Conservation (phyloP, 441 rosid genomes). For the Pelargonium citronellum region DNA sequence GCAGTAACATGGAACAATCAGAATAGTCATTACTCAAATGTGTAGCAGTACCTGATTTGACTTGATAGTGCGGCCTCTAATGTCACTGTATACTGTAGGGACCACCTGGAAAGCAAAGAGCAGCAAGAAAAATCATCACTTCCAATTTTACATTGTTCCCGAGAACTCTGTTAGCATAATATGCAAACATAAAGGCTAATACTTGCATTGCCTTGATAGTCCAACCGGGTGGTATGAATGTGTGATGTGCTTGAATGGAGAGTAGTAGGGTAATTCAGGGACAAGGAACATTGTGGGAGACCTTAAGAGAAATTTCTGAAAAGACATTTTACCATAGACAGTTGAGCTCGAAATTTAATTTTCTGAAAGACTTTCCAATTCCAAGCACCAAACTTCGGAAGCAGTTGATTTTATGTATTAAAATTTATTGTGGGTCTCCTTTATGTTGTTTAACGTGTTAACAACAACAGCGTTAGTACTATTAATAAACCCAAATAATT, state of each 20-base stretch:
- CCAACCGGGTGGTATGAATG: too few relatives aligned
- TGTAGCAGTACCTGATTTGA: not conserved
- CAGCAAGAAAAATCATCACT: not conserved
- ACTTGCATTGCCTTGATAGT: too few relatives aligned
- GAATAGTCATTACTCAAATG: not conserved
- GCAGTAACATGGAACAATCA: not conserved
- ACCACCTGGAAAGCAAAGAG: conserved; percentile 7
- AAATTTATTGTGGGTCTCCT: not conserved
- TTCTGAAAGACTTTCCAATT: not conserved
- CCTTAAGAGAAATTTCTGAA: not conserved
- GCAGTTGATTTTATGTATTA: not conserved
- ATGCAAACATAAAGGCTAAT: too few relatives aligned
- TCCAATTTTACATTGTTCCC: too few relatives aligned
- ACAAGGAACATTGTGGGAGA: not conserved
- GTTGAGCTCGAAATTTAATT: not conserved
- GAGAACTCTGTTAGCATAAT: too few relatives aligned
- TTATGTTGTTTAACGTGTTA: not conserved
- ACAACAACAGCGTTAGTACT: not conserved
- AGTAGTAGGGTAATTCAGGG: not conserved
- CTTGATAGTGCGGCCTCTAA: conserved; percentile 4
- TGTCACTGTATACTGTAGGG: conserved; percentile 2
- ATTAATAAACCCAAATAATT: not conserved
- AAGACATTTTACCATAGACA: not conserved
- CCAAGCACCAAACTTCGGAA: not conserved
- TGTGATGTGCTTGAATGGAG: too few relatives aligned